Evolutionary conservation across 164 flowering plant species (phyloP), one percentile per base, ranked within the genome.

Genomic region (Vitis rupestris): DNA sequence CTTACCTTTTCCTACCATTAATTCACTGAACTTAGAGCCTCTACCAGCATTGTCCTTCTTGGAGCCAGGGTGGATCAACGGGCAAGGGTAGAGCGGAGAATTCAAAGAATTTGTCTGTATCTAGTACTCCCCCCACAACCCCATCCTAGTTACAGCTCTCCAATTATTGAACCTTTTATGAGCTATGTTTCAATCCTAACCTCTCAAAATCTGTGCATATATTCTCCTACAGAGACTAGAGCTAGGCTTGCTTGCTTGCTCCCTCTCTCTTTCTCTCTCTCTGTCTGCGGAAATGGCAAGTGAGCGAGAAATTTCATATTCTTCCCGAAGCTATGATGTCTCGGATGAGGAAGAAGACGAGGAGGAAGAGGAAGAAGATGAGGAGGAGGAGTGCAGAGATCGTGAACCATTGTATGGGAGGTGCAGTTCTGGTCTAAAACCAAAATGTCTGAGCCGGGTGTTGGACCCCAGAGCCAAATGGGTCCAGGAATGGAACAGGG

Each of bases 401-500:
- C 44, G 44, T 37, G 44, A 37, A 6, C 44, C 44, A 0, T 6
- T 29, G 58, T 27, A 29, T 23, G 54, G 66, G 16, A 54, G 19
- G 49, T 59, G 71, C 4, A 37, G 52, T 27, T 48, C 16, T 12
- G 58, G 70, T 65, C 61, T 60, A 13, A 57, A 67, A 50, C 8
- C 55, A 13, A 74, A 77, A 76, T 77, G 65, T 2, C 3, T 76
- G 10, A 83, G 90, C 3, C 66, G 65, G 4, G 75, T 78, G 1
- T 47, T 80, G 64, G 87, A 87, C 81, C 96, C 93, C 0, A 74
- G 85, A 65, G 78, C 88, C 53, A 78, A 75, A 57, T 89, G 97
- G 97, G 68, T 90, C n/a, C 90, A 87, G 63, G 93, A 90, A 72
- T 94, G 99, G 97, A 90, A 91, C 73, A 56, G 88, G 72, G 83